Conservation (phyloP, 805 yeast species). For the Starmerella cellae region DNA sequence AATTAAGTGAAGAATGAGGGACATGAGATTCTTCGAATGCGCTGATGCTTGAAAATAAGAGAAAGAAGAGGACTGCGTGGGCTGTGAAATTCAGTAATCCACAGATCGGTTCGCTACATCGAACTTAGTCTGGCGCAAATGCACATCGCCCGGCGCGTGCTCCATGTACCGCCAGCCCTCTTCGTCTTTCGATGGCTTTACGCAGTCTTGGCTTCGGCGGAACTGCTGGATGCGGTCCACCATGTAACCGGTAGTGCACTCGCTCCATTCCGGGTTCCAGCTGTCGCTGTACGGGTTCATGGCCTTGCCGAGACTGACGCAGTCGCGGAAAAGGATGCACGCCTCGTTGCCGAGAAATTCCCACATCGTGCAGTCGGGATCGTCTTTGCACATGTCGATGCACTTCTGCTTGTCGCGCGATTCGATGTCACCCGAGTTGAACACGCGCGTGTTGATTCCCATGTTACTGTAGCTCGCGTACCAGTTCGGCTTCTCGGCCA, state of each 20-base stretch:
- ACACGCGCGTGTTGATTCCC: slow-evolving; percentile 3
- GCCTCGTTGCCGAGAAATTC: slow-evolving; percentile 3
- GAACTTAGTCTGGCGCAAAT: too few relatives aligned
- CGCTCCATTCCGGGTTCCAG: slow-evolving; percentile 9
- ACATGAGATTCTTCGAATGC: too few relatives aligned
- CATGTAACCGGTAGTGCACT: slow-evolving; percentile 23
- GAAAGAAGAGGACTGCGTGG: too few relatives aligned
- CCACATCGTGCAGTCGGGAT: slow-evolving; percentile 19
- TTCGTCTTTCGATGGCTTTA: neutral
- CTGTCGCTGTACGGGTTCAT: slow-evolving; percentile 1
- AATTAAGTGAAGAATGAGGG: too few relatives aligned
- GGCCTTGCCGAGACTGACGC: slow-evolving; percentile 17
- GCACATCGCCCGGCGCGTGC: neutral
- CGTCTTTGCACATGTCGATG: slow-evolving; percentile 11
- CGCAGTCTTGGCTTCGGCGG: slow-evolving; percentile 10
- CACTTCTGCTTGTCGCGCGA: slow-evolving; percentile 14
- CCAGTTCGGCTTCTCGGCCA: slow-evolving; percentile 22
- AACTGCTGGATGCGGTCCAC: slow-evolving; percentile 25
- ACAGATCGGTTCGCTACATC: too few relatives aligned
- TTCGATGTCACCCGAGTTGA: neutral
- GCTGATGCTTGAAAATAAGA: too few relatives aligned
- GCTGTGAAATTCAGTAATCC: too few relatives aligned
- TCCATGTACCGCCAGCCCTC: neutral
- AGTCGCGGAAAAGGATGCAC: slow-evolving; percentile 12
- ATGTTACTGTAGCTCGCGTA: slow-evolving; percentile 1